Evolutionary conservation across 1,284 basidiomycete genomes (phyloP).

Genomic region (Tilletia walkeri): DNA sequence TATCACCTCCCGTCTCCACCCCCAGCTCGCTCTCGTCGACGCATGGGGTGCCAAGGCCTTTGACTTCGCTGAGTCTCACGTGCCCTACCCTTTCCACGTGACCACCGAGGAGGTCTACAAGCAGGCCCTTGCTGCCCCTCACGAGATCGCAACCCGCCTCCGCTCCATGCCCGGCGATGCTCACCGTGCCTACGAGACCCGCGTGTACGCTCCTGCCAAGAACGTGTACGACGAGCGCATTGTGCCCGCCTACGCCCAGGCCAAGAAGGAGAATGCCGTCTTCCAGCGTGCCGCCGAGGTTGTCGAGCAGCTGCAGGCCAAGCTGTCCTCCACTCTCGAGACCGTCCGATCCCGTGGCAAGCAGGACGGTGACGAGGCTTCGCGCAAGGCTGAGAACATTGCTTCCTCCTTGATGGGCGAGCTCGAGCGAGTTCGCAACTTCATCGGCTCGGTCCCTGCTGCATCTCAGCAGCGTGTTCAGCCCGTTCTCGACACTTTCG

Average conservation of each 20-base stretch:
- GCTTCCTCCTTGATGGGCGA: slow-evolving; percentile 49
- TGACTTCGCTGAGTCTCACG: slow-evolving; percentile 50
- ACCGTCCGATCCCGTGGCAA: slow-evolving; percentile 38
- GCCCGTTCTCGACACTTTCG: slow-evolving; percentile 48
- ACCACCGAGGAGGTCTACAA: slow-evolving; percentile 43
- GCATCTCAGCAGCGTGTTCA: slow-evolving; percentile 50
- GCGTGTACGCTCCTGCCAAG: slow-evolving; percentile 44
- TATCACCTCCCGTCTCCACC: slow-evolving; percentile 40
- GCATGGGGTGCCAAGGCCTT: slow-evolving; percentile 43
- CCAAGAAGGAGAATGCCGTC: slow-evolving; percentile 50
- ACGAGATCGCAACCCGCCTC: slow-evolving; percentile 35
- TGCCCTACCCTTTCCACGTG: slow-evolving; percentile 52
- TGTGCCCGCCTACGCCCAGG: slow-evolving; percentile 46
- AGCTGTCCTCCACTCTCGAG: slow-evolving; percentile 44
- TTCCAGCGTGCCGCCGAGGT: slow-evolving; percentile 45
- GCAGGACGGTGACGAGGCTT: slow-evolving; percentile 43
- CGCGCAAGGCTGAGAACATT: slow-evolving; percentile 44
- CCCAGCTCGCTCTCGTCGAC: slow-evolving; percentile 50
- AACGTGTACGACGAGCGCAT: slow-evolving; percentile 42
- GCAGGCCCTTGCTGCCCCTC: slow-evolving; percentile 38
- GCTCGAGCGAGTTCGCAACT: slow-evolving; percentile 50
- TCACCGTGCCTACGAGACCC: slow-evolving; percentile 45
- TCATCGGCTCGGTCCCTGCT: slow-evolving; percentile 43
- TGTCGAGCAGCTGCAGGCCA: slow-evolving; percentile 44
- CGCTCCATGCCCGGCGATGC: slow-evolving; percentile 35